phyloP scores from a whole-genome alignment of 2,329 filamentous ascomycete species.

The Trichoderma atrobrunneum region DNA sequence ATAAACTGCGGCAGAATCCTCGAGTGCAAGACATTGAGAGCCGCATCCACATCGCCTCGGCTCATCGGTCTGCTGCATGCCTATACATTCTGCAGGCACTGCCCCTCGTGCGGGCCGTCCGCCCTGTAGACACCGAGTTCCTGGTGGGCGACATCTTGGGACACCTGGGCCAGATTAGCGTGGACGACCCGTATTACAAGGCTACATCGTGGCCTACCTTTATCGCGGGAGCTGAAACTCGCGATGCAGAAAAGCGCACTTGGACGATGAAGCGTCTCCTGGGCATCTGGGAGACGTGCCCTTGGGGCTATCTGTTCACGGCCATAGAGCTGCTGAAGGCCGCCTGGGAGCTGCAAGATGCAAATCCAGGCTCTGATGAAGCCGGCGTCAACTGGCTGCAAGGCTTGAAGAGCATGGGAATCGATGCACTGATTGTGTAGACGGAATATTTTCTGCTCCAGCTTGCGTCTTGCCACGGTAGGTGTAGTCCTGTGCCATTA shows the following conservation, averaged over 20 bases:
- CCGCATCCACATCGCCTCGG: conserved; percentile 44
- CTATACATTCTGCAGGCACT: conserved; percentile 46
- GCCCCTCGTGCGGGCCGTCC: conserved; percentile 37
- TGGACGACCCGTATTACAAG: conserved; percentile 53
- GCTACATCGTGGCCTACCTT: conserved; percentile 60
- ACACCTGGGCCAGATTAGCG: conserved; percentile 49
- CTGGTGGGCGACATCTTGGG: conserved; percentile 50
- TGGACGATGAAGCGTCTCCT: conserved; percentile 52
- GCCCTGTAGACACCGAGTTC: conserved; percentile 40
- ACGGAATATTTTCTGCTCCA: not conserved
- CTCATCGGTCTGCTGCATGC: conserved; percentile 47
- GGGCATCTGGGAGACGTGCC: conserved; percentile 44
- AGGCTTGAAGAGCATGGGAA: conserved; percentile 42
- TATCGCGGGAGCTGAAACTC: conserved; percentile 55
- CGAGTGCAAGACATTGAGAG: conserved; percentile 41
- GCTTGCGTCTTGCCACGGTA: not conserved
- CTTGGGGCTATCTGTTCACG: conserved; percentile 51
- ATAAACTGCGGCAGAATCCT: conserved; percentile 35
- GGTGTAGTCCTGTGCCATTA: not conserved
- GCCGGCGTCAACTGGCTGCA: conserved; percentile 40
- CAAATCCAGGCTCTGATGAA: conserved; percentile 22
- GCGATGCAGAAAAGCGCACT: conserved; percentile 43
- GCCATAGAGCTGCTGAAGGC: conserved; percentile 48
- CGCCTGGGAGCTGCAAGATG: conserved; percentile 46
- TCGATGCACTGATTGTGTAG: conserved; percentile 48